Evolutionary conservation across 2,329 filamentous ascomycete species (phyloP).

Genomic region (Colletotrichum graminicola): DNA sequence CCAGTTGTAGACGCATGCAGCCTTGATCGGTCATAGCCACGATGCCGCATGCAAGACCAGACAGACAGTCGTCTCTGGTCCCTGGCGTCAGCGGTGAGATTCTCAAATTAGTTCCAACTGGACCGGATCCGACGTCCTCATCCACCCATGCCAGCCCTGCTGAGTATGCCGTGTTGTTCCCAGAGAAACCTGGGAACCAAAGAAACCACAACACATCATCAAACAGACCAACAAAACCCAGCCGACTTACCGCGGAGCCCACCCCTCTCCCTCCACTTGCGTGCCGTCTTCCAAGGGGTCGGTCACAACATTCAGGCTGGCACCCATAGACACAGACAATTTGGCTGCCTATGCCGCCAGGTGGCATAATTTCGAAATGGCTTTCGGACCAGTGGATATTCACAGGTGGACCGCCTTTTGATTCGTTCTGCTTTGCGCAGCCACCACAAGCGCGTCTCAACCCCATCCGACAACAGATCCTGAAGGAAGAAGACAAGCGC

Average conservation of each 20-base stretch:
- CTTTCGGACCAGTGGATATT: constrained; percentile 1
- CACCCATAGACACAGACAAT: neutral
- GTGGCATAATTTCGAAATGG: constrained; percentile 29
- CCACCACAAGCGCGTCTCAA: constrained; percentile 42
- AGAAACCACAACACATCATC: constrained; percentile 34
- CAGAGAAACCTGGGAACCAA: constrained; percentile 15
- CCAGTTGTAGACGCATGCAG: constrained; percentile 17
- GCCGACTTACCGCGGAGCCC: neutral
- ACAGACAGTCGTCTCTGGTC: constrained; percentile 24
- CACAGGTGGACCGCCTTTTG: constrained; percentile 21
- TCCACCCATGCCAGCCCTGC: constrained; percentile 33
- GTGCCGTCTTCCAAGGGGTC: neutral
- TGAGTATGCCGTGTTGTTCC: constrained; percentile 28
- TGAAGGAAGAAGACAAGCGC: constrained; percentile 41
- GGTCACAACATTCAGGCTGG: neutral
- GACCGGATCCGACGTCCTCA: constrained; percentile 10
- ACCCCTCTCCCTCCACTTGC: neutral
- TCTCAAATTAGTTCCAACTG: constrained; percentile 37
- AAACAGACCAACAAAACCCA: constrained; percentile 26
- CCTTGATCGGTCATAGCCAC: constrained; percentile 26
- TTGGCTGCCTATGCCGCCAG: constrained; percentile 18
- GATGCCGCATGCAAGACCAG: constrained; percentile 22
- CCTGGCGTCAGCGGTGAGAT: constrained; percentile 33
- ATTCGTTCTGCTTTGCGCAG: constrained; percentile 38
- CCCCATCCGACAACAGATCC: constrained; percentile 26